These are phyloP conservation scores for Allomyces macrogynus DNA, from an alignment of 192 early-diverging fungal species.

Conservation along the genomic window DNA sequence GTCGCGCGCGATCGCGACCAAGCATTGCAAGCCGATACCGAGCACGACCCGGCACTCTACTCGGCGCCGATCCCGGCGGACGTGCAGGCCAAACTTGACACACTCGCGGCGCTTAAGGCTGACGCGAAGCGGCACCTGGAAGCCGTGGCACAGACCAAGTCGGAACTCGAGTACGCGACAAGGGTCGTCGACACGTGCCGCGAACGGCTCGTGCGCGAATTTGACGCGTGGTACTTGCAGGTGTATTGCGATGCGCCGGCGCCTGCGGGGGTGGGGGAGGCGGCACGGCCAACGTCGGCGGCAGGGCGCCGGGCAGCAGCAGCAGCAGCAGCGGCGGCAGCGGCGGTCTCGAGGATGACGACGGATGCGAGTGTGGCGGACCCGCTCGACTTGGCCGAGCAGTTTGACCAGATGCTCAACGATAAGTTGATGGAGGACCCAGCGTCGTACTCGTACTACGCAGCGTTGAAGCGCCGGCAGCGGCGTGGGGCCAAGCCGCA, in stretches of 20 bases:
- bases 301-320: neutral
- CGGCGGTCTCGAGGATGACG: neutral
- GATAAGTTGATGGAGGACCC: too few species aligned
- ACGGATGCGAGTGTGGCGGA: too few species aligned
- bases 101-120: slow-evolving; percentile 19
- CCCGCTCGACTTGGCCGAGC: too few species aligned
- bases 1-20: slow-evolving; percentile 3
- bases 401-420: too few species aligned
- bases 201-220: slow-evolving; percentile 34
- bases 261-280: neutral
- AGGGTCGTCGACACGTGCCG: slow-evolving; percentile 33
- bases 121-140: slow-evolving; percentile 22
- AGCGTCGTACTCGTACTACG: too few species aligned
- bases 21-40: slow-evolving; percentile 32
- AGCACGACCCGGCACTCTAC: slow-evolving; percentile 10
- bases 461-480: too few species aligned
- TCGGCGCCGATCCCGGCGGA: neutral
- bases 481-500: too few species aligned
- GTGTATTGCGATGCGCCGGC: slow-evolving; percentile 8
- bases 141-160: slow-evolving; percentile 10
- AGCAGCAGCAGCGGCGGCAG: neutral
- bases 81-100: slow-evolving; percentile 8
- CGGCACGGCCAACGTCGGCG: neutral
- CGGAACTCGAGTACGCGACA: slow-evolving; percentile 28
- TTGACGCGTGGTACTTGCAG: slow-evolving; percentile 32